Evolutionary conservation across 2,329 filamentous ascomycete genomes (phyloP).

Genomic region (Aspergillus floridensis): DNA sequence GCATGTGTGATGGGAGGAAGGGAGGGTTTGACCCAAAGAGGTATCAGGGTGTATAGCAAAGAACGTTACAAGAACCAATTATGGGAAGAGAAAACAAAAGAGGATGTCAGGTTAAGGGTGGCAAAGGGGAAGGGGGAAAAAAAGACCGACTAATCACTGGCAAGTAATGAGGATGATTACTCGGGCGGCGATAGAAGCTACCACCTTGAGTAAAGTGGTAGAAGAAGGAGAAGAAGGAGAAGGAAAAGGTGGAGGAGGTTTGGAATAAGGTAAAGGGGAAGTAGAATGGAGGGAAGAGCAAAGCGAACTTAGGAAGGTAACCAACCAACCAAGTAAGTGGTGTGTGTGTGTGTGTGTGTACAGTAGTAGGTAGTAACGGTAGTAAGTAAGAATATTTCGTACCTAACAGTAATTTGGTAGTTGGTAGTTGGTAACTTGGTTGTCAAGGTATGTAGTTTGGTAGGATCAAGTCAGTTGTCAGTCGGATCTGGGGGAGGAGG

Average conservation of each 20-base stretch:
- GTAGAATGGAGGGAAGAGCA: neutral
- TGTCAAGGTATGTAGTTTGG: neutral
- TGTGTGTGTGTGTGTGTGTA: neutral
- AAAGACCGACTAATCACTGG: neutral
- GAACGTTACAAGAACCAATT: neutral
- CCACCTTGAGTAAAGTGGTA: too few relatives aligned
- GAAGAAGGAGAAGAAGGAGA: neutral
- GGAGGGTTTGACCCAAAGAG: neutral
- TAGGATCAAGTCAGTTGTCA: neutral
- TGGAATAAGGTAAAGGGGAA: neutral
- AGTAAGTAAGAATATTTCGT: neutral
- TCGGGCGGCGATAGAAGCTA: too few relatives aligned
- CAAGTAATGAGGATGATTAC: too few relatives aligned
- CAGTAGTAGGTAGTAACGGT: neutral
- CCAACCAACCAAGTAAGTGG: neutral
- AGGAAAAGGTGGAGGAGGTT: neutral
- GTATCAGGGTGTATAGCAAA: neutral
- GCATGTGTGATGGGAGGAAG: neutral
- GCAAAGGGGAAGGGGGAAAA: too few relatives aligned
- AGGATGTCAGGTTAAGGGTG: too few relatives aligned
- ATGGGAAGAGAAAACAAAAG: neutral
- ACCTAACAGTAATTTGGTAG: too few relatives aligned
- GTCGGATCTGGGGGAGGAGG: neutral
- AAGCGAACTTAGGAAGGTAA: neutral
- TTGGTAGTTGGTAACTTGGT: too few relatives aligned